These are phyloP conservation scores for Ajuga reptans DNA, from an alignment of 305 asterid species.

Conservation along the genomic window DNA sequence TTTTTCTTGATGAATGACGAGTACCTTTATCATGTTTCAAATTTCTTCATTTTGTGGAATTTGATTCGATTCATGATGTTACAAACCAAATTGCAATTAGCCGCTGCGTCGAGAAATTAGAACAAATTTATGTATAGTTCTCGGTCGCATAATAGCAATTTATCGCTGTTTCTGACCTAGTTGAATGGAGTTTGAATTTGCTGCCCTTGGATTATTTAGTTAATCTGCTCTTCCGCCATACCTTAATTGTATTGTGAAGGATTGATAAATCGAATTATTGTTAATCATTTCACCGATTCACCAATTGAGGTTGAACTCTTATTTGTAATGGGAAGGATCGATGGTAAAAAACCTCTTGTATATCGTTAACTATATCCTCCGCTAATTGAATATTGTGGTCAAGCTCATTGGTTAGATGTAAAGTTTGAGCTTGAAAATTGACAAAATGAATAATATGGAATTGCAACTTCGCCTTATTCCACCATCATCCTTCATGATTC, in stretches of 20 bases:
- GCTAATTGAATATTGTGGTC: not conserved
- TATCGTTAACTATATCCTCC: not conserved
- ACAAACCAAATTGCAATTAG: too few relatives aligned
- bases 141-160: too few relatives aligned
- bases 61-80: too few relatives aligned
- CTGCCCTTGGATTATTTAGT: not conserved
- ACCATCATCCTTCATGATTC: not conserved
- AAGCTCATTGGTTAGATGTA: not conserved
- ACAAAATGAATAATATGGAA: not conserved
- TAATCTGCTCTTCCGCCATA: not conserved
- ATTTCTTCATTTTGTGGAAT: too few relatives aligned
- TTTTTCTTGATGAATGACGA: too few relatives aligned
- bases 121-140: too few relatives aligned
- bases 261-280: not conserved
- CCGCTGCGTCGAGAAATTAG: too few relatives aligned
- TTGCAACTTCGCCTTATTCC: not conserved
- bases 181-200: too few relatives aligned
- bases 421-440: not conserved
- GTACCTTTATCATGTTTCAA: too few relatives aligned
- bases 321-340: not conserved
- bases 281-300: not conserved
- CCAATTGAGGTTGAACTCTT: not conserved
- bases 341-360: not conserved
- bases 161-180: too few relatives aligned
- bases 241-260: not conserved